A percentile compares a stretch with the other conserved stretches of the same genome.
Conservation (phyloP, 768 basidiomycete species). For the Mycena capillaripes region DNA sequence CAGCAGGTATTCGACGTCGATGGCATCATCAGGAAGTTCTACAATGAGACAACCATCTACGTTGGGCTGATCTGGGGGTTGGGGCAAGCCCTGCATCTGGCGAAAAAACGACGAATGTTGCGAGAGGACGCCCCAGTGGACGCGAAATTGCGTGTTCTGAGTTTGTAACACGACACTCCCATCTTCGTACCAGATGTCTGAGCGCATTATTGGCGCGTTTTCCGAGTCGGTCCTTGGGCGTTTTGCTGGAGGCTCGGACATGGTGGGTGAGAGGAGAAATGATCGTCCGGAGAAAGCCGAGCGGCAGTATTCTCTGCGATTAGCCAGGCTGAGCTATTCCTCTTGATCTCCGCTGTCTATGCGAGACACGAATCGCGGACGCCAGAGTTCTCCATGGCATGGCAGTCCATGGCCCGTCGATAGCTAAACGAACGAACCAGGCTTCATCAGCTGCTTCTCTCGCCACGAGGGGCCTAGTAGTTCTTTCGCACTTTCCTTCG, state of each 20-base stretch:
- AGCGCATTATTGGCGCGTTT: slow-evolving; percentile 1
- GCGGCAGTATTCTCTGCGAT: too few relatives aligned
- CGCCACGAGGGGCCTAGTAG: too few relatives aligned
- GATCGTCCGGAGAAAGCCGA: too few relatives aligned
- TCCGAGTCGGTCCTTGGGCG: slow-evolving; percentile 8
- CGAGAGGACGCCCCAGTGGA: slow-evolving; percentile 19
- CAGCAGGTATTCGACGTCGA: slow-evolving; percentile 10
- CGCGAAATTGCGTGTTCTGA: neutral
- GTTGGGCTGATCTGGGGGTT: neutral
- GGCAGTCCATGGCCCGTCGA: too few relatives aligned
- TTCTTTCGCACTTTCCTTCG: too few relatives aligned
- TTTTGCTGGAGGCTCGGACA: slow-evolving; percentile 15
- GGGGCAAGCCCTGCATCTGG: slow-evolving; percentile 12
- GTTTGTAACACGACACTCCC: slow-evolving; percentile 20
- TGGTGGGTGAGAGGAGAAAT: neutral
- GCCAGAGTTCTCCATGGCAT: too few relatives aligned
- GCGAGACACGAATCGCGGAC: too few relatives aligned
- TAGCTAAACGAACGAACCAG: too few relatives aligned
- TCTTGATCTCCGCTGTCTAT: too few relatives aligned
- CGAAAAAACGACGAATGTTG: slow-evolving; percentile 20
- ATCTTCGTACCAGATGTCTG: slow-evolving; percentile 11
- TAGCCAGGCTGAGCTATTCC: too few relatives aligned
- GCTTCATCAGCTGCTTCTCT: too few relatives aligned
- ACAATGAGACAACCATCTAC: slow-evolving; percentile 22
- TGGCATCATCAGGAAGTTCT: slow-evolving; percentile 8